These are phyloP conservation scores for Sordaria brevicollis DNA, from an alignment of 495 filamentous ascomycete genomes.

Conservation along the genomic window DNA sequence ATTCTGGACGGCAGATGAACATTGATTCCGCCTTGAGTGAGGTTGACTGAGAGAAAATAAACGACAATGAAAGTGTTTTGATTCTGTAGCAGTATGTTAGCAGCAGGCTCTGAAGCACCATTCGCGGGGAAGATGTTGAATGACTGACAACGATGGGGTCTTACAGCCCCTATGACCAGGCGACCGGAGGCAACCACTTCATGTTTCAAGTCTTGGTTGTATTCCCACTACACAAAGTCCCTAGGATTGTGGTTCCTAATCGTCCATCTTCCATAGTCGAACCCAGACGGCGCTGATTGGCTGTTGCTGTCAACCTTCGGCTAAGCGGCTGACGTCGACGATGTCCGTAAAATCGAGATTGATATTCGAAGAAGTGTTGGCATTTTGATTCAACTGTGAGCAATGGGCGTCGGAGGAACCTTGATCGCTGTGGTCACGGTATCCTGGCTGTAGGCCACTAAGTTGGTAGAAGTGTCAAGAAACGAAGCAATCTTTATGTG, in stretches of 20 bases:
- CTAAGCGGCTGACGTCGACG: background rate
- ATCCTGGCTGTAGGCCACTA: background rate
- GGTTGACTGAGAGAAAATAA: background rate
- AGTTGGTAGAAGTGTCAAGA: background rate
- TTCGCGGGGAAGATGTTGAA: background rate
- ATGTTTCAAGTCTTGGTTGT: background rate
- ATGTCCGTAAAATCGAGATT: too few species aligned
- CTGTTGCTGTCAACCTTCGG: background rate
- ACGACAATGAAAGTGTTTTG: background rate
- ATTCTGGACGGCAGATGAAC: background rate
- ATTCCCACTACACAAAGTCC: background rate
- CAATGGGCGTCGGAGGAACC: background rate
- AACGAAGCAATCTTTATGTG: too few species aligned
- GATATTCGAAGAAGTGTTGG: too few species aligned
- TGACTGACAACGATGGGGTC: background rate
- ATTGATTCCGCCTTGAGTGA: background rate
- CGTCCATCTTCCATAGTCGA: background rate
- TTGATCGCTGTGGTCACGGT: background rate
- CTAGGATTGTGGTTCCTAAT: background rate
- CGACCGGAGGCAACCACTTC: background rate
- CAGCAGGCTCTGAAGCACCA: background rate
- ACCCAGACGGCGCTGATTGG: background rate
- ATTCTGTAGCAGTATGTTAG: background rate
- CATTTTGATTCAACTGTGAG: too few species aligned
- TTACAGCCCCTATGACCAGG: background rate